A percentile compares a stretch with the other conserved stretches of the same genome.
These are phyloP conservation scores for Lindgomyces ingoldianus DNA, from an alignment of 495 filamentous ascomycete genomes.

Conservation along the genomic window DNA sequence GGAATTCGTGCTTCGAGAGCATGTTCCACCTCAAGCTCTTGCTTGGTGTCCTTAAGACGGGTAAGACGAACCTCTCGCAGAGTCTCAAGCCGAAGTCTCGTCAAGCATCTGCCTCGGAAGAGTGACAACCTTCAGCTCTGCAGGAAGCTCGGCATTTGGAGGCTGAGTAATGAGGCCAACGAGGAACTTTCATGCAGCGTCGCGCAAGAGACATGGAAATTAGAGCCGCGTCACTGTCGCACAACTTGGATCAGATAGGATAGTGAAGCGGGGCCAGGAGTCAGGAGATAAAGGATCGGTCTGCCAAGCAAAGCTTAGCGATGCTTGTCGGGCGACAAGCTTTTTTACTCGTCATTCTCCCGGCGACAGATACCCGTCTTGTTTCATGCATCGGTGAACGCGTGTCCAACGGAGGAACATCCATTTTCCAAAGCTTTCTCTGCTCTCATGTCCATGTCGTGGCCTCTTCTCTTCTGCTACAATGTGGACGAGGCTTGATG, in stretches of 20 bases:
- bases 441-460: too few relatives aligned
- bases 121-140: too few relatives aligned
- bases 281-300: too few relatives aligned
- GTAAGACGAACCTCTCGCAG: too few relatives aligned
- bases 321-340: slow-evolving; percentile 17
- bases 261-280: neutral
- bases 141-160: neutral
- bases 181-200: neutral
- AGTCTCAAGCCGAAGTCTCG: neutral
- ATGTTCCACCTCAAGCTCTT: too few relatives aligned
- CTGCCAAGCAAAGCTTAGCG: slow-evolving; percentile 21
- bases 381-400: neutral
- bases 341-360: slow-evolving; percentile 6
- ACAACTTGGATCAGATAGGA: neutral
- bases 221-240: neutral
- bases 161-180: neutral
- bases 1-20: too few relatives aligned
- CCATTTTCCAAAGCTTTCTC: neutral
- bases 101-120: too few relatives aligned
- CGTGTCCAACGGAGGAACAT: neutral
- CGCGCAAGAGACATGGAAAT: neutral
- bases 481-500: too few relatives aligned
- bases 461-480: too few relatives aligned
- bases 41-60: too few relatives aligned
- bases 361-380: neutral